Evolutionary conservation across 495 filamentous ascomycete species (phyloP).

Genomic region (Staphylotrichum longicolle): DNA sequence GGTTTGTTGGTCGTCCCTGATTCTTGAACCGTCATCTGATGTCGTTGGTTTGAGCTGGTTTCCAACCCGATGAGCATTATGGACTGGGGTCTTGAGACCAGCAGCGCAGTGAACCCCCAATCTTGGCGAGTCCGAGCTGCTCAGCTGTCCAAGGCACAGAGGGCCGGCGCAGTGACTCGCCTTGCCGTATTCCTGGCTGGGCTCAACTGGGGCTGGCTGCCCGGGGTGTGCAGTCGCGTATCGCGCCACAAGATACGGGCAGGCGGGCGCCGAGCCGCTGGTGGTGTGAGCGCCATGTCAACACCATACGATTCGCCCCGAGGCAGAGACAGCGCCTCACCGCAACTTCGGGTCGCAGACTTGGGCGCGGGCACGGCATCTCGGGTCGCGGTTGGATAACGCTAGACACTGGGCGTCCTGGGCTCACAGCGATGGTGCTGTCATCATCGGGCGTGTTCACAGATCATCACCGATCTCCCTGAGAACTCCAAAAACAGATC

Average conservation of each 20-base stretch:
- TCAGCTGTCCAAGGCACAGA: slow-evolving; percentile 2
- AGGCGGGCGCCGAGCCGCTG: neutral
- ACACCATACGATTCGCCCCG: slow-evolving; percentile 8
- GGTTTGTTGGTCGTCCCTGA: neutral
- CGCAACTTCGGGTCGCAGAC: slow-evolving; percentile 25
- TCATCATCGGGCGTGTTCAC: slow-evolving; percentile 19
- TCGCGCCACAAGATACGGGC: slow-evolving; percentile 4
- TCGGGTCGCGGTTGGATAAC: slow-evolving; percentile 18
- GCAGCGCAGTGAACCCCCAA: slow-evolving; percentile 2
- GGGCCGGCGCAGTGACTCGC: neutral
- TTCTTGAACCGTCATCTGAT: neutral
- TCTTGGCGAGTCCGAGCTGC: slow-evolving; percentile 3
- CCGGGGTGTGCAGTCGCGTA: neutral
- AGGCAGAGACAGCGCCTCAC: slow-evolving; percentile 18
- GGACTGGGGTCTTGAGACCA: neutral
- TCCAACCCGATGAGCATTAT: neutral
- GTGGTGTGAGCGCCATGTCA: slow-evolving; percentile 12
- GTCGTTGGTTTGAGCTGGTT: slow-evolving; percentile 8
- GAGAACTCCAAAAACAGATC: neutral
- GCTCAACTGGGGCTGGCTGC: too few relatives aligned
- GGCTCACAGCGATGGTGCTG: slow-evolving; percentile 19
- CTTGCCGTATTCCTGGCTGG: too few relatives aligned
- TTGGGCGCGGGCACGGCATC: slow-evolving; percentile 7
- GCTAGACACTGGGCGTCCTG: neutral
- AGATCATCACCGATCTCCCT: slow-evolving; percentile 19